A percentile compares a stretch with the other conserved stretches of the same genome.
Conservation (phyloP, 1,139 yeast genomes). For the Pichia sp. region DNA sequence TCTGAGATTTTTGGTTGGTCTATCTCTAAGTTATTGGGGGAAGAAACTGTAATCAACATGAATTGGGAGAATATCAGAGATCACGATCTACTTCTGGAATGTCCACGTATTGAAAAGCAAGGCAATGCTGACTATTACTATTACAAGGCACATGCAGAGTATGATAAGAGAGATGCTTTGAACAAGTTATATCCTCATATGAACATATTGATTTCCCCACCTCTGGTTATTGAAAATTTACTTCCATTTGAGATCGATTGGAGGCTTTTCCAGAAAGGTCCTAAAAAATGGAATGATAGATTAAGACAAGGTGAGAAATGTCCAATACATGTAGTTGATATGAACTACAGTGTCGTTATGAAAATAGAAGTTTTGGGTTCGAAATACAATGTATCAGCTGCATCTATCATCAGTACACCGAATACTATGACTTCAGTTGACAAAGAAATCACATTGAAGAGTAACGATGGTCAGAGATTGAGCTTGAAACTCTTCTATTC, state of each 20-base stretch:
- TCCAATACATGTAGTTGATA: slow-evolving; percentile 74
- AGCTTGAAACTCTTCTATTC: slow-evolving; percentile 62
- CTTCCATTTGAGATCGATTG: slow-evolving; percentile 78
- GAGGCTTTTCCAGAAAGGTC: slow-evolving; percentile 68
- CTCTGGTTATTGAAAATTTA: slow-evolving; percentile 76
- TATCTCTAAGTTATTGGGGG: slow-evolving; percentile 22
- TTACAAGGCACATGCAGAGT: slow-evolving; percentile 69
- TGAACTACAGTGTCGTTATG: slow-evolving; percentile 50
- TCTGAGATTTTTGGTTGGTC: slow-evolving; percentile 61
- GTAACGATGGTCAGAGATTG: slow-evolving; percentile 59
- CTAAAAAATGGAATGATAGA: slow-evolving; percentile 63
- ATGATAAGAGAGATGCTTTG: slow-evolving; percentile 58
- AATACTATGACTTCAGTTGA: slow-evolving; percentile 25
- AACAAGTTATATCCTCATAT: slow-evolving; percentile 79
- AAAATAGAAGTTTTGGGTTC: slow-evolving; percentile 62
- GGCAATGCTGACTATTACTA: slow-evolving; percentile 39
- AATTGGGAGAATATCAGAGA: slow-evolving; percentile 59
- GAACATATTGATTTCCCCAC: slow-evolving; percentile 74
- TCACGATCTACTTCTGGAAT: slow-evolving; percentile 51
- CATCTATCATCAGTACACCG: slow-evolving; percentile 71
- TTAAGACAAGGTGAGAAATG: slow-evolving; percentile 59
- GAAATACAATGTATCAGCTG: slow-evolving; percentile 66
- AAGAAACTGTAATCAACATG: slow-evolving; percentile 27
- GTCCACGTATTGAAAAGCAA: slow-evolving; percentile 36
- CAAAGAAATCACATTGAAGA: slow-evolving; percentile 33